phyloP scores from a whole-genome alignment of 2,329 filamentous ascomycete species.

The Colletotrichum sublineola region DNA sequence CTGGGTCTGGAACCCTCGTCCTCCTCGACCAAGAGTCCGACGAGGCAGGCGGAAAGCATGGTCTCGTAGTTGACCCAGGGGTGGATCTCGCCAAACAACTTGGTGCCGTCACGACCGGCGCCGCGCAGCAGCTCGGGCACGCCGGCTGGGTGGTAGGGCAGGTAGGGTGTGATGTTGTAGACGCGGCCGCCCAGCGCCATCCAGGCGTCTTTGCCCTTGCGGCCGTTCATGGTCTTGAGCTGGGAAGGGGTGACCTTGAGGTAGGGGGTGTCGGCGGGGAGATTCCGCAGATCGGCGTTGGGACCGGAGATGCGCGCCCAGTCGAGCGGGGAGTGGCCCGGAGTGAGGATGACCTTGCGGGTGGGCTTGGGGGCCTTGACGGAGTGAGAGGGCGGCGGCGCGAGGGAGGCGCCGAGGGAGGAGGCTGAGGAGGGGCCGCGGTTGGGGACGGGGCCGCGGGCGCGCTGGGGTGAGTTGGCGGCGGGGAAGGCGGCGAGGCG shows the following conservation, averaged over 20 bases:
- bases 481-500: constrained; percentile 41
- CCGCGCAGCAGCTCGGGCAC: constrained; percentile 77
- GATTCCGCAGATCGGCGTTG: constrained; percentile 74
- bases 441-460: constrained; percentile 48
- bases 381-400: constrained; percentile 68
- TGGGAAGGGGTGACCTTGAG: constrained; percentile 85
- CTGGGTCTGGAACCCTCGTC: constrained; percentile 57
- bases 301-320: constrained; percentile 86
- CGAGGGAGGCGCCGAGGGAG: constrained; percentile 54
- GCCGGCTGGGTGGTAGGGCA: constrained; percentile 91
- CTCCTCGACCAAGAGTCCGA: constrained; percentile 75
- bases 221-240: constrained; percentile 83
- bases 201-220: constrained; percentile 90
- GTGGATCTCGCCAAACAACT: constrained; percentile 75
- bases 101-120: constrained; percentile 72
- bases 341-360: constrained; percentile 83
- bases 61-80: constrained; percentile 81
- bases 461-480: constrained; percentile 46
- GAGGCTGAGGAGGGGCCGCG: constrained; percentile 50
- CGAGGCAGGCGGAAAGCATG: constrained; percentile 73
- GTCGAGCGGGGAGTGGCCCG: constrained; percentile 94
- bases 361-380: constrained; percentile 67
- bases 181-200: constrained; percentile 89
- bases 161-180: constrained; percentile 93
- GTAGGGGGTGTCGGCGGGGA: constrained; percentile 66